A percentile compares a stretch with the other conserved stretches of the same genome.
These are phyloP conservation scores for Chrysopogon serrulatus DNA, from an alignment of 176 grass and related monocot genomes.

Conservation along the genomic window DNA sequence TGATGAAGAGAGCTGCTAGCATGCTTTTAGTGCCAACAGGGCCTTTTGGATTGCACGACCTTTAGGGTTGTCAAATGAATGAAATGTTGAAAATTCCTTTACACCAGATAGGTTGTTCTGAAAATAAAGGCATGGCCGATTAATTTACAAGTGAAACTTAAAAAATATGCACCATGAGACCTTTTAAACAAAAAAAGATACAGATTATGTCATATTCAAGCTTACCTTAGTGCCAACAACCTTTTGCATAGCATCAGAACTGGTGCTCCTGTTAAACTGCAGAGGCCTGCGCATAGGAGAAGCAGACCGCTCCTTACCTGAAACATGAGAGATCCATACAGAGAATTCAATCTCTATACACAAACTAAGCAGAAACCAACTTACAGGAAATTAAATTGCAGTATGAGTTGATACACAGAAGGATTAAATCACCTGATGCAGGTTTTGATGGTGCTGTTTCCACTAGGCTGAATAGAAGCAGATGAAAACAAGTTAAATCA, in stretches of 20 bases:
- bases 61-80: conserved; percentile 54
- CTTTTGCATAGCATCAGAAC: conserved; percentile 26
- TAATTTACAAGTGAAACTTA: neutral
- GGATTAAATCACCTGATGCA: conserved; percentile 45
- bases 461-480: conserved; percentile 46
- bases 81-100: conserved; percentile 47
- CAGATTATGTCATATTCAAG: neutral
- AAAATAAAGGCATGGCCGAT: conserved; percentile 18
- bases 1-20: conserved; percentile 73
- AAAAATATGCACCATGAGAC: neutral
- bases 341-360: neutral
- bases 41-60: conserved; percentile 57
- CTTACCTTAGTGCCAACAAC: conserved; percentile 40
- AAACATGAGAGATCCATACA: conserved; percentile 31
- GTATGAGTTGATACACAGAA: conserved; percentile 35
- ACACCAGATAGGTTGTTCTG: conserved; percentile 40
- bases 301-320: conserved; percentile 44
- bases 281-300: conserved; percentile 27
- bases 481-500: neutral
- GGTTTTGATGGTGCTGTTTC: conserved; percentile 45
- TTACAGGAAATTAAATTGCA: neutral
- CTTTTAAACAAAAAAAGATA: neutral
- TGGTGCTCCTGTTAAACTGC: conserved; percentile 22
- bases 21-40: conserved; percentile 62
- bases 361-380: neutral